phyloP scores from a whole-genome alignment of 331 rosid species.

The Telfairia occidentalis region DNA sequence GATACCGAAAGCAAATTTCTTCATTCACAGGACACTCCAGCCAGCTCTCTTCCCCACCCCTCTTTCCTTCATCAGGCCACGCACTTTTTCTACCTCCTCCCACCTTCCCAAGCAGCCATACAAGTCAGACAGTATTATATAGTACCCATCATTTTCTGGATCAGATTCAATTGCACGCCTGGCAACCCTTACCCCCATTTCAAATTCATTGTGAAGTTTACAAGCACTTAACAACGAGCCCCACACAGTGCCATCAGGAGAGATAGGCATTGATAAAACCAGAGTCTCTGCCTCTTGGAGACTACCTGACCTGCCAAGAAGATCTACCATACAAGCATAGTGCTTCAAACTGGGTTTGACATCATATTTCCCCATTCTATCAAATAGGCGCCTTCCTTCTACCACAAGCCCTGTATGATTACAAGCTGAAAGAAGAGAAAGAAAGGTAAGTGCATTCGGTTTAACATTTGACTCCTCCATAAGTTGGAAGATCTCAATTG shows the following conservation, averaged over 20 bases:
- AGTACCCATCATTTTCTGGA: slow-evolving; percentile 69
- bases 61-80: slow-evolving; percentile 42
- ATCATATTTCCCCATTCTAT: slow-evolving; percentile 39
- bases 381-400: slow-evolving; percentile 49
- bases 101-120: slow-evolving; percentile 59
- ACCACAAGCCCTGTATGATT: slow-evolving; percentile 57
- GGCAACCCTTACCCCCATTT: slow-evolving; percentile 54
- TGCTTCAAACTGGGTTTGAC: slow-evolving; percentile 55
- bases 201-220: slow-evolving; percentile 46
- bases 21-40: slow-evolving; percentile 35
- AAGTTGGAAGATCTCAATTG: slow-evolving; percentile 34
- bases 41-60: slow-evolving; percentile 52
- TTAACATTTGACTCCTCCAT: slow-evolving; percentile 51
- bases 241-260: slow-evolving; percentile 69
- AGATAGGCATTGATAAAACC: slow-evolving; percentile 61
- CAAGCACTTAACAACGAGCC: slow-evolving; percentile 72
- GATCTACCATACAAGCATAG: slow-evolving; percentile 78
- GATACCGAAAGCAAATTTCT: not conserved
- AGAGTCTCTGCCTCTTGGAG: slow-evolving; percentile 59
- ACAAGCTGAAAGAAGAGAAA: slow-evolving; percentile 67
- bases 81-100: slow-evolving; percentile 62
- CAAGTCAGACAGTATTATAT: slow-evolving; percentile 50
- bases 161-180: slow-evolving; percentile 49
- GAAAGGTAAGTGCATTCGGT: slow-evolving; percentile 59
- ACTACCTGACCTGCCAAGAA: slow-evolving; percentile 62